Evolutionary conservation across 495 filamentous ascomycete genomes (phyloP).

Genomic region (Gamarada debralockiae): DNA sequence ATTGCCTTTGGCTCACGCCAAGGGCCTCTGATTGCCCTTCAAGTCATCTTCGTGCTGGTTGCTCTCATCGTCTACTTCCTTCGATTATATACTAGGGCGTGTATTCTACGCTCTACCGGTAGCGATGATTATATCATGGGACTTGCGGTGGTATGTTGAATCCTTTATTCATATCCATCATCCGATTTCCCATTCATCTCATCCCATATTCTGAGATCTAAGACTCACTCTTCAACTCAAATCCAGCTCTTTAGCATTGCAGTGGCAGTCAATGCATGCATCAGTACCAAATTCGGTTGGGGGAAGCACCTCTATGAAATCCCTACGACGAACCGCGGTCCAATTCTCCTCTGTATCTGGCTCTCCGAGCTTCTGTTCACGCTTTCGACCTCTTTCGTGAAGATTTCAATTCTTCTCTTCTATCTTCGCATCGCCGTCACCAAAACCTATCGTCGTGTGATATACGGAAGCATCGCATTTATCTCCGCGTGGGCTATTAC

Average conservation of each 20-base stretch:
- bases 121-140: constrained; percentile 11
- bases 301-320: constrained; percentile 4
- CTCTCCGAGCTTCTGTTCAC: constrained; percentile 13
- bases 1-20: not conserved
- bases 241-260: constrained; percentile 4
- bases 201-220: not conserved
- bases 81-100: constrained; percentile 4
- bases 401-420: constrained; percentile 16
- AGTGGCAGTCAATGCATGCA: constrained; percentile 7
- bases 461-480: constrained; percentile 10
- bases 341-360: constrained; percentile 2
- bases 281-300: constrained; percentile 7
- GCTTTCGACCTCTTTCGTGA: constrained; percentile 7
- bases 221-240: not conserved
- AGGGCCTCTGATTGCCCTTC: constrained; percentile 7
- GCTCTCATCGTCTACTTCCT: constrained; percentile 2
- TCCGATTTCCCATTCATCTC: not conserved
- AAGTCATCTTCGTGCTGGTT: constrained; percentile 3
- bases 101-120: not conserved
- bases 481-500: constrained; percentile 6
- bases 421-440: constrained; percentile 11
- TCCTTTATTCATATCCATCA: not conserved
- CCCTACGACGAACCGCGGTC: not conserved
- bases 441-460: constrained; percentile 1
- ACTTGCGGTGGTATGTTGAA: not conserved